Percentiles rank a stretch among this genome's conserved stretches.
Conservation (phyloP, 1,284 basidiomycete genomes). For the Porogramme epimiltina region DNA sequence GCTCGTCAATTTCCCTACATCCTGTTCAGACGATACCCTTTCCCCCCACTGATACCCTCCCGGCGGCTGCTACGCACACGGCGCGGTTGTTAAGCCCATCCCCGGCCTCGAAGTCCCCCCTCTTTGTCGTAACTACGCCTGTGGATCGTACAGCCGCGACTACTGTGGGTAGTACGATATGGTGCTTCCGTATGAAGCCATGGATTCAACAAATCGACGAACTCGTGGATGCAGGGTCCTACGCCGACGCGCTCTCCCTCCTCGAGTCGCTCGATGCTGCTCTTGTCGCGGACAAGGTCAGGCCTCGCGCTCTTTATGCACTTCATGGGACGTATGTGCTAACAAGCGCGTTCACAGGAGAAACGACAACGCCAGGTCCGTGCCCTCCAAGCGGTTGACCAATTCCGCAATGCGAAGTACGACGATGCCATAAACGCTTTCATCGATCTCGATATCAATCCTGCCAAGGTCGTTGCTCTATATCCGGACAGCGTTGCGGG, state of each 20-base stretch:
- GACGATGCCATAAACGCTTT: constrained; percentile 87
- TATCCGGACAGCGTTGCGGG: constrained; percentile 87
- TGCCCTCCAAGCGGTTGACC: constrained; percentile 74
- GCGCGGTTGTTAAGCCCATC: constrained; percentile 63
- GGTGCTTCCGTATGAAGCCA: constrained; percentile 71
- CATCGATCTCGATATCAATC: constrained; percentile 87
- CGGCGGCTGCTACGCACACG: constrained; percentile 42
- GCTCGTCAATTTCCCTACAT: constrained; percentile 72
- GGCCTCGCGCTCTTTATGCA: background rate
- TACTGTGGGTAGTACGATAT: constrained; percentile 75
- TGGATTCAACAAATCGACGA: constrained; percentile 88
- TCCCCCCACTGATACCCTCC: constrained; percentile 49
- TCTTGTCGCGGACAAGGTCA: constrained; percentile 69
- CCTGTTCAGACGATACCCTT: constrained; percentile 68
- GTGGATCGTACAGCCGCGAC: constrained; percentile 64
- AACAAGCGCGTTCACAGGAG: constrained; percentile 51
- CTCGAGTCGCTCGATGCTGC: constrained; percentile 72
- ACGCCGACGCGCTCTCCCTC: constrained; percentile 81
- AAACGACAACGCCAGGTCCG: constrained; percentile 59
- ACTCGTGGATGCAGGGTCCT: constrained; percentile 71
- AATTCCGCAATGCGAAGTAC: constrained; percentile 71
- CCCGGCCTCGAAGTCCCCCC: constrained; percentile 52
- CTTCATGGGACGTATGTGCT: background rate
- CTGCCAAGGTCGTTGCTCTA: constrained; percentile 90
- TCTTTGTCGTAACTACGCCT: constrained; percentile 75